Conservation (phyloP, 306 rosid species). For the Begonia peltatifolia region DNA sequence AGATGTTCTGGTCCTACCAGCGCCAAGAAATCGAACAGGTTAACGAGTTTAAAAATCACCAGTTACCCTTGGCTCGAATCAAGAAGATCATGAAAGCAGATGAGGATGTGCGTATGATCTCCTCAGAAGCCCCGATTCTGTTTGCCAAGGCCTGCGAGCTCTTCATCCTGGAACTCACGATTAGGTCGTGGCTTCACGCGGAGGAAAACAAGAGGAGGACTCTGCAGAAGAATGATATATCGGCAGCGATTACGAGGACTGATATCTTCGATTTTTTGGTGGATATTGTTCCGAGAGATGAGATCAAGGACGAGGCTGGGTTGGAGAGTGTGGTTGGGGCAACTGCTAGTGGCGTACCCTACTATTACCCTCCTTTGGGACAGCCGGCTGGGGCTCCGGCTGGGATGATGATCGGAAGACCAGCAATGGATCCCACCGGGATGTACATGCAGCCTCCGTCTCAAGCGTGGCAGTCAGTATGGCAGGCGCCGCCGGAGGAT, state of each 20-base stretch:
- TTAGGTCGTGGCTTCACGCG: conserved; percentile 89
- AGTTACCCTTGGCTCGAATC: conserved; percentile 83
- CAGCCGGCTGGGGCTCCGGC: conserved; percentile 47
- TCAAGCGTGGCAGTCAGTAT: conserved; percentile 86
- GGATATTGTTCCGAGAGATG: conserved; percentile 87
- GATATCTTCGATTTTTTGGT: conserved; percentile 74
- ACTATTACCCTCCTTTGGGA: conserved; percentile 69
- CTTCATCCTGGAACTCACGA: conserved; percentile 89
- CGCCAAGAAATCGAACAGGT: conserved; percentile 74
- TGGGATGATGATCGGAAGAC: conserved; percentile 73
- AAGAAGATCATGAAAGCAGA: conserved; percentile 97
- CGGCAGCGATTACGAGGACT: conserved; percentile 72
- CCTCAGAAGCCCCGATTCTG: conserved; percentile 75
- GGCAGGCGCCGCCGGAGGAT: conserved; percentile 60
- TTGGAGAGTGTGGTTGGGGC: conserved; percentile 34
- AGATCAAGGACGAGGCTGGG: conserved; percentile 64
- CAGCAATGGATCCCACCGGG: conserved; percentile 67
- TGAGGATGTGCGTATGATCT: conserved; percentile 91
- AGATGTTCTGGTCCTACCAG: conserved; percentile 78
- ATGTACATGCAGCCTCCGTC: conserved; percentile 78
- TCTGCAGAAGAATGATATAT: conserved; percentile 76
- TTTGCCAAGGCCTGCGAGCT: conserved; percentile 91
- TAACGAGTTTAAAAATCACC: conserved; percentile 89
- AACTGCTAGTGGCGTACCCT: conserved; percentile 63
- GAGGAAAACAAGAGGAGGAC: conserved; percentile 90